Evolutionary conservation across 495 filamentous ascomycete genomes (phyloP).

Genomic region (Hapsidospora chrysogenum): DNA sequence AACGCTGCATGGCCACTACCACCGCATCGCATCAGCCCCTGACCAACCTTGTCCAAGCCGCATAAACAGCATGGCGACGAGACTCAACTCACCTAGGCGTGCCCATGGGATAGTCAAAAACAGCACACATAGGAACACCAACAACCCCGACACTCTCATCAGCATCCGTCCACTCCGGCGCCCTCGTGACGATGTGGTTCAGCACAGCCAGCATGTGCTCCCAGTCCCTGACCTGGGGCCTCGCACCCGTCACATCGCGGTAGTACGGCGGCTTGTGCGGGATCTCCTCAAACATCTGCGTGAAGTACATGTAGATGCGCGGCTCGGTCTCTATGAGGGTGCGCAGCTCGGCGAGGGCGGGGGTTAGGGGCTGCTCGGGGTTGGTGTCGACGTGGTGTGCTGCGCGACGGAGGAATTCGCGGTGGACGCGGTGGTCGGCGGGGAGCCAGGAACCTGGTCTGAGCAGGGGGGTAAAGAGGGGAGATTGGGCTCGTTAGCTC

Average conservation of each 20-base stretch:
- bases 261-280: conserved; percentile 39
- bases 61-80: conserved; percentile 20
- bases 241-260: conserved; percentile 37
- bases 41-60: not conserved
- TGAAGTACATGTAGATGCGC: conserved; percentile 34
- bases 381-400: conserved; percentile 28
- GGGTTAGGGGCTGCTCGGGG: conserved; percentile 21
- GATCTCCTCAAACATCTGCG: conserved; percentile 51
- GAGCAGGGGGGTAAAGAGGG: not conserved
- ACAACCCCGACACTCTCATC: conserved; percentile 40
- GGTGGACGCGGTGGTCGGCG: conserved; percentile 31
- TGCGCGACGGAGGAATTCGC: conserved; percentile 27
- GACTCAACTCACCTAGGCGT: conserved; percentile 41
- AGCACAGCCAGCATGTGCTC: conserved; percentile 46
- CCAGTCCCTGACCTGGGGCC: conserved; percentile 43
- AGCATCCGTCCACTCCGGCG: conserved; percentile 42
- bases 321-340: conserved; percentile 28
- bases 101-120: conserved; percentile 61
- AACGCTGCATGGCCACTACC: conserved; percentile 47
- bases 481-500: conserved; percentile 2
- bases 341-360: conserved; percentile 29
- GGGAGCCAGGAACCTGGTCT: conserved; percentile 37
- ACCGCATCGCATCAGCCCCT: not conserved
- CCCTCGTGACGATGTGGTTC: conserved; percentile 43
- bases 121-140: conserved; percentile 48